phyloP scores from a whole-genome alignment of 73 alveolate genomes.

The Symbiodinium pilosum region DNA sequence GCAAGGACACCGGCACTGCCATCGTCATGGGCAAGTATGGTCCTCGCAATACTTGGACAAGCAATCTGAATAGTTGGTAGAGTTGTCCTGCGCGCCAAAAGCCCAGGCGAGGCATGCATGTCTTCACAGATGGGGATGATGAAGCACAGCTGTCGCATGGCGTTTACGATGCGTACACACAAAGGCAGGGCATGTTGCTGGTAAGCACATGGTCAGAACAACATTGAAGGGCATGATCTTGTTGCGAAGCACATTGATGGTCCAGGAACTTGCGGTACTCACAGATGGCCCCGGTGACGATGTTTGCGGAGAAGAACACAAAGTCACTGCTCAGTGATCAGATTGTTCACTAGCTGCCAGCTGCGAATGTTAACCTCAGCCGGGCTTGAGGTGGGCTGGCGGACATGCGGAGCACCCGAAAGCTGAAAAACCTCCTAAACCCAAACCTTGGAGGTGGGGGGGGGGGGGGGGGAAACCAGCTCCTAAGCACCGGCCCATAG shows the following conservation, averaged over 20 bases:
- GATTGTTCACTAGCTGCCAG: neutral
- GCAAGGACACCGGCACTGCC: slow-evolving; percentile 90
- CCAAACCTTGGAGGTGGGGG: no score
- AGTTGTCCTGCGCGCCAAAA: neutral
- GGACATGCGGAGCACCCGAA: no score
- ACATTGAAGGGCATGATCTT: neutral
- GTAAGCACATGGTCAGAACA: neutral
- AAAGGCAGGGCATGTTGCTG: neutral
- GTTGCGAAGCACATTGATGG: neutral
- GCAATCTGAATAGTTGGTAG: neutral
- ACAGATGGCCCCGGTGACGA: slow-evolving; percentile 88
- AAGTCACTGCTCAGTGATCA: slow-evolving; percentile 7
- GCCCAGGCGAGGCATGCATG: slow-evolving; percentile 78
- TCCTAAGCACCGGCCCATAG: no score
- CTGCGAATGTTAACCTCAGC: neutral
- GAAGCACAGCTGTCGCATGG: slow-evolving; percentile 88
- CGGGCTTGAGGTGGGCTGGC: no score
- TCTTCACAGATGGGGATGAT: slow-evolving; percentile 64
- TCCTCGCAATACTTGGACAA: neutral
- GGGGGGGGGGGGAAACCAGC: no score
- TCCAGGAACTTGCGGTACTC: slow-evolving; percentile 81
- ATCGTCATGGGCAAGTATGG: slow-evolving; percentile 76
- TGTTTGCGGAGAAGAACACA: slow-evolving; percentile 91
- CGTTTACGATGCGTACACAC: slow-evolving; percentile 77
- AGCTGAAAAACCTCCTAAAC: no score